Conservation (phyloP, 1,284 basidiomycete genomes). For the Phlebopus sp. region DNA sequence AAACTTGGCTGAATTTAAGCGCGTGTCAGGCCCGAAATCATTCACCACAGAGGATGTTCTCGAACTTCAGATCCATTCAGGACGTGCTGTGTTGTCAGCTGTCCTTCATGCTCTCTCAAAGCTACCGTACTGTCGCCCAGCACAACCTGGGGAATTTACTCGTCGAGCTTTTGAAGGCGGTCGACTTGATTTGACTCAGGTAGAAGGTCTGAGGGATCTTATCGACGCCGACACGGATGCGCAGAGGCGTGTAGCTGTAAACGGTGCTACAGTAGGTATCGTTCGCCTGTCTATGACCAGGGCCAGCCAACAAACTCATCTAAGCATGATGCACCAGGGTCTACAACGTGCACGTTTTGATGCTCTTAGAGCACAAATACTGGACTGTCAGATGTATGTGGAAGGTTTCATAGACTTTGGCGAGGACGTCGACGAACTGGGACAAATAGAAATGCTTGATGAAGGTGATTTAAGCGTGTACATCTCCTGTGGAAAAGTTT, state of each 20-base stretch:
- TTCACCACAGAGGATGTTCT: constrained; percentile 83
- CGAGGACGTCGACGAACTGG: constrained; percentile 72
- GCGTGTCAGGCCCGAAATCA: constrained; percentile 57
- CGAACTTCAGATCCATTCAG: constrained; percentile 88
- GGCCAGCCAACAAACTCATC: constrained; percentile 1
- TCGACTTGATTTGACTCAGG: constrained; percentile 79
- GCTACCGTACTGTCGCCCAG: constrained; percentile 65
- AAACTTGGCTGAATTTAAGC: neutral
- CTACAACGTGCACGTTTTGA: constrained; percentile 57
- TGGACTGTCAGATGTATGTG: constrained; percentile 70
- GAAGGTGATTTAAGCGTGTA: constrained; percentile 49
- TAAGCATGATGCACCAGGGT: constrained; percentile 44
- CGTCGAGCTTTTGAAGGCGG: constrained; percentile 77
- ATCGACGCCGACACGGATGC: constrained; percentile 83
- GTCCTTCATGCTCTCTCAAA: constrained; percentile 61
- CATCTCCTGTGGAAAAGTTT: neutral
- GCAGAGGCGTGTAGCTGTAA: constrained; percentile 73
- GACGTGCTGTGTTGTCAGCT: constrained; percentile 71
- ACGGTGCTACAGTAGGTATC: constrained; percentile 56
- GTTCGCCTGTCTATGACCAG: neutral
- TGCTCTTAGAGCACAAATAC: constrained; percentile 58
- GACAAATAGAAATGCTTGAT: constrained; percentile 48
- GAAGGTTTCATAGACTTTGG: constrained; percentile 92
- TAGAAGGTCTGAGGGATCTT: constrained; percentile 81
- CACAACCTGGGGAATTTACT: constrained; percentile 86